Conservation (phyloP, 306 rosid species). For the apple (Malus domestica) region DNA sequence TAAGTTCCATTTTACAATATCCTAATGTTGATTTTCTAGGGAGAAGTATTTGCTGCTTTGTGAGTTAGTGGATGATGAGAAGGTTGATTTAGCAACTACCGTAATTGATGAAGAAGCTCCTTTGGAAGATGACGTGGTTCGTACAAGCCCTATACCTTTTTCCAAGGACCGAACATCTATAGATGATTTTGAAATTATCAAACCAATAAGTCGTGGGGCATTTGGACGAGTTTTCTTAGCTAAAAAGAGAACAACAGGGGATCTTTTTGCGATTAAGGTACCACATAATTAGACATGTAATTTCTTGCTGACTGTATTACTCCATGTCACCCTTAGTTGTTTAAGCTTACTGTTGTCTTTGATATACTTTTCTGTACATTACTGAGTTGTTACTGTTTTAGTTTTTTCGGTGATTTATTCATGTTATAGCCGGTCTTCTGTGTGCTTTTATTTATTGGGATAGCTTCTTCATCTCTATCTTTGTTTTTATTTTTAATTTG, state of each 20-base stretch:
- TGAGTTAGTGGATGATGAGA: conserved; percentile 89
- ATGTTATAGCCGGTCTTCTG: not conserved
- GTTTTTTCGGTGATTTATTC: not conserved
- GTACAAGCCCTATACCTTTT: conserved; percentile 85
- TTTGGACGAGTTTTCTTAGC: conserved; percentile 99
- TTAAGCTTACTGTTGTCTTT: not conserved
- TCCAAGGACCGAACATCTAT: conserved; percentile 91
- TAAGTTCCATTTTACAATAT: conserved; percentile 7
- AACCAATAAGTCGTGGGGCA: conserved; percentile 98
- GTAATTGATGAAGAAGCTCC: conserved; percentile 83
- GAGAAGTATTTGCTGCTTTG: conserved; percentile 97
- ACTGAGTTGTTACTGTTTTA: not conserved
- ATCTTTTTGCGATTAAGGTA: conserved; percentile 95
- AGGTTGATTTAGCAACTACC: conserved; percentile 66
- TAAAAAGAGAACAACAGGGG: conserved; percentile 96
- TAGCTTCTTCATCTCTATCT: not conserved
- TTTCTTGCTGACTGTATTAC: not conserved
- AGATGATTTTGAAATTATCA: conserved; percentile 92
- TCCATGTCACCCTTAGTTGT: not conserved
- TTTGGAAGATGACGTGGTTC: conserved; percentile 84
- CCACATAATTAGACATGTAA: not conserved
- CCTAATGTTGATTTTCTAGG: conserved; percentile 41
- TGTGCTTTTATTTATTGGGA: not conserved
- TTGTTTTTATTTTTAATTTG: not conserved
- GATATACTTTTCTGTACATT: not conserved